Evolutionary conservation across 1,139 yeast genomes (phyloP).

Genomic region (Scheffersomyces parashehatae): DNA sequence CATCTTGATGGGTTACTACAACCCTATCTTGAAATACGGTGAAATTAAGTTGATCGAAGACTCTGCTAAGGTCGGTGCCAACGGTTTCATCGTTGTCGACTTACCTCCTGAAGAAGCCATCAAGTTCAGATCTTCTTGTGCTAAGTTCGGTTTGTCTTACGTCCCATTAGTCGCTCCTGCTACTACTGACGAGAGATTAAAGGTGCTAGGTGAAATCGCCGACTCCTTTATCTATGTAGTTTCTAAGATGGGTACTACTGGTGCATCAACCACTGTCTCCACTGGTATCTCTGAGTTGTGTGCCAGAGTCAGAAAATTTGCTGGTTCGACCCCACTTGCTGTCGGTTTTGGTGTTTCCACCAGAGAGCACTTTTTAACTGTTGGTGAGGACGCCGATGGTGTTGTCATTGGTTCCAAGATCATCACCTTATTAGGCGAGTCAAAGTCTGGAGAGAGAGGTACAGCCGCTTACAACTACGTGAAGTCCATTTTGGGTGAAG

Average conservation of each 20-base stretch:
- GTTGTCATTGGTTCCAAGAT: constrained; percentile 93
- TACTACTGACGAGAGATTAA: constrained; percentile 85
- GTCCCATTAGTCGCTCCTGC: constrained; percentile 96
- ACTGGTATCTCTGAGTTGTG: constrained; percentile 68
- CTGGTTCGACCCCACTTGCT: constrained; percentile 80
- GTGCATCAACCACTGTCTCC: constrained; percentile 71
- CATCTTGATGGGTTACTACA: constrained; percentile 95
- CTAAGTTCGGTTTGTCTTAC: constrained; percentile 71
- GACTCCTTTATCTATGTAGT: constrained; percentile 95
- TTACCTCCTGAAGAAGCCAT: constrained; percentile 98
- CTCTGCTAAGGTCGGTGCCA: constrained; percentile 85
- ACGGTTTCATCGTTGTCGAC: constrained; percentile 92
- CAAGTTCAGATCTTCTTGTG: constrained; percentile 73
- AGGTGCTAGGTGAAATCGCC: constrained; percentile 77
- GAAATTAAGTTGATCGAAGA: constrained; percentile 80
- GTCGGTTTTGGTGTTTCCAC: constrained; percentile 98
- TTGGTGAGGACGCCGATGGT: constrained; percentile 84
- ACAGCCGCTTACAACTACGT: constrained; percentile 67
- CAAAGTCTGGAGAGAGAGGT: constrained; percentile 60
- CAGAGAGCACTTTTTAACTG: constrained; percentile 81
- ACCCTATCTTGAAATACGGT: constrained; percentile 88
- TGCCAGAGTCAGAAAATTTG: constrained; percentile 68
- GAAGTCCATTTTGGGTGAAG: constrained; percentile 67
- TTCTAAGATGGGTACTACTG: constrained; percentile 97
- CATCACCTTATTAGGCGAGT: constrained; percentile 65